Percentiles rank a stretch among this genome's conserved stretches.
phyloP scores from a whole-genome alignment of 768 basidiomycete genomes.

The Polyporus arcularius region DNA sequence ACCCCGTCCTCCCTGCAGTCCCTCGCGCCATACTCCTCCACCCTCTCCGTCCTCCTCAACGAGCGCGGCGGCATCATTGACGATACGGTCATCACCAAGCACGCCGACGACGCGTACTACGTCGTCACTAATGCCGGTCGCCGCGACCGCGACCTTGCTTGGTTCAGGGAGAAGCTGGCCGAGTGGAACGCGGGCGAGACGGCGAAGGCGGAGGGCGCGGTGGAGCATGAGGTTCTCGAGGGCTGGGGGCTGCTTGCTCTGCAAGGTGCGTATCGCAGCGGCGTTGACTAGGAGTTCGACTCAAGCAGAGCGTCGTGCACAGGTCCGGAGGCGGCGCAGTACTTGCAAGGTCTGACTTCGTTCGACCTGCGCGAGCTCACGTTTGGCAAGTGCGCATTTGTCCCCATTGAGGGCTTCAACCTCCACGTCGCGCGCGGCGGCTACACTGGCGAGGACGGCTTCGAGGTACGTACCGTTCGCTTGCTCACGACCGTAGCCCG shows the following conservation, averaged over 20 bases:
- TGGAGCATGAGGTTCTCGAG: conserved; percentile 81
- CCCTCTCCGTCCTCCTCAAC: conserved; percentile 88
- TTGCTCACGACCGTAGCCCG: too few relatives aligned
- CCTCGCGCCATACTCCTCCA: conserved; percentile 74
- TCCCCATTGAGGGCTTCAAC: conserved; percentile 75
- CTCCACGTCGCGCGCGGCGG: conserved; percentile 92
- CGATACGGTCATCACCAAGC: conserved; percentile 92
- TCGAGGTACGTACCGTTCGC: too few relatives aligned
- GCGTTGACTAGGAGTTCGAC: too few relatives aligned
- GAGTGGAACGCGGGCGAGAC: conserved; percentile 75
- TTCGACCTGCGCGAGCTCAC: conserved; percentile 73
- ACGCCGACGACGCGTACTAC: conserved; percentile 78
- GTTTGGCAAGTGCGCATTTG: conserved; percentile 83
- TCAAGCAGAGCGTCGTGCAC: too few relatives aligned
- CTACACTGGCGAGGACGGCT: conserved; percentile 98
- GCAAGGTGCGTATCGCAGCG: conserved; percentile 59
- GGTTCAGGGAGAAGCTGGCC: conserved; percentile 66
- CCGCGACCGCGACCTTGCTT: conserved; percentile 75
- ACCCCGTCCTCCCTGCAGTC: conserved; percentile 79
- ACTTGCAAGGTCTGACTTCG: conserved; percentile 74
- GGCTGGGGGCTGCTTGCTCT: conserved; percentile 88
- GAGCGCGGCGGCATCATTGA: conserved; percentile 93
- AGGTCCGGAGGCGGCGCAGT: conserved; percentile 83
- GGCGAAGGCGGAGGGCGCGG: conserved; percentile 53
- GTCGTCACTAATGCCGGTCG: conserved; percentile 96